A percentile compares a stretch with the other conserved stretches of the same genome.
phyloP scores from a whole-genome alignment of 2,329 filamentous ascomycete genomes.

The Phaeoacremonium minimum region DNA sequence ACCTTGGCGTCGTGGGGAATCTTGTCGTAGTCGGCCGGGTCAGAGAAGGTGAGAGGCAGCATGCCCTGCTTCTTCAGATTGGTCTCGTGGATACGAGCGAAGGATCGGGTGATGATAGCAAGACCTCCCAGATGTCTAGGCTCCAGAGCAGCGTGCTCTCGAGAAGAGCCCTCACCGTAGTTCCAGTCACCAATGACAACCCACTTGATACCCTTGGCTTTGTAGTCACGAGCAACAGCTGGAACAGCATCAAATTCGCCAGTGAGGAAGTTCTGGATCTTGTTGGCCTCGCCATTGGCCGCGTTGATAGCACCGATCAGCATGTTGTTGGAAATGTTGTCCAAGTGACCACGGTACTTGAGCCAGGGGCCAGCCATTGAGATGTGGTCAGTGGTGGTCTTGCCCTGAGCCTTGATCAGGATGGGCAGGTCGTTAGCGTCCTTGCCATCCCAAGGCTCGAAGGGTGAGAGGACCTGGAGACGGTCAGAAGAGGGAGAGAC shows the following conservation, averaged over 20 bases:
- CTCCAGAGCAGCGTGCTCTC: conserved; percentile 97
- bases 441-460: conserved; percentile 87
- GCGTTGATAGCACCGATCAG: conserved; percentile 95
- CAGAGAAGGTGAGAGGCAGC: conserved; percentile 92
- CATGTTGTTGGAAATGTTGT: conserved; percentile 99
- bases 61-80: conserved; percentile 99
- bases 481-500: conserved; percentile 89
- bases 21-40: conserved; percentile 97
- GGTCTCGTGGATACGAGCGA: conserved; percentile 99
- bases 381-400: conserved; percentile 97
- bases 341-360: conserved; percentile 97
- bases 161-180: conserved; percentile 95
- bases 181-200: conserved; percentile 99
- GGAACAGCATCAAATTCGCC: conserved; percentile 85
- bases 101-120: conserved; percentile 91
- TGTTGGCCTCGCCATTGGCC: conserved; percentile 96
- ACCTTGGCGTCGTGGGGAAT: conserved; percentile 89
- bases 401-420: conserved; percentile 92
- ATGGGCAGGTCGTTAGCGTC: conserved; percentile 81
- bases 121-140: conserved; percentile 95
- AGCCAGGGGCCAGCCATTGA: conserved; percentile 96
- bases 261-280: conserved; percentile 85
- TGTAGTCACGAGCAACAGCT: conserved; percentile 95
- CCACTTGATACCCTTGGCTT: conserved; percentile 92
- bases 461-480: conserved; percentile 86